Evolutionary conservation across 139 green algal species (phyloP).

Genomic region (Asterochloris sp.): DNA sequence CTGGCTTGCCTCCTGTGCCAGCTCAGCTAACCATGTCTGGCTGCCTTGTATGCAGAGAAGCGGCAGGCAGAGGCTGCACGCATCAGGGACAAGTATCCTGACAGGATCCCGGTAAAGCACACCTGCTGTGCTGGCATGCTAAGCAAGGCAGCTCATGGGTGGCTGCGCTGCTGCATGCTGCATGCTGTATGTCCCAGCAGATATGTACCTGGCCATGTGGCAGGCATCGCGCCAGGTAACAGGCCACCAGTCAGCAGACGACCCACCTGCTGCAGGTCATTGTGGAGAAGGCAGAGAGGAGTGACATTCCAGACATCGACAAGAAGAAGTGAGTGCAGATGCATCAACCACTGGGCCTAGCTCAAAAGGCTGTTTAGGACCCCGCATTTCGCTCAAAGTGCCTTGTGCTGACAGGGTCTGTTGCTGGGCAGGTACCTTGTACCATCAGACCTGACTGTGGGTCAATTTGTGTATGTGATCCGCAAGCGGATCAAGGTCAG

Average conservation of each 20-base stretch:
- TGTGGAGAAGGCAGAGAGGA: slow-evolving; percentile 94
- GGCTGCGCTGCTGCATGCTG: no score
- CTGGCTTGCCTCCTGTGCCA: background rate
- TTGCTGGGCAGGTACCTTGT: slow-evolving; percentile 90
- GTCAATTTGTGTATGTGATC: slow-evolving; percentile 99
- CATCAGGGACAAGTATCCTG: slow-evolving; percentile 97
- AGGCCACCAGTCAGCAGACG: background rate
- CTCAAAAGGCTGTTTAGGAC: background rate
- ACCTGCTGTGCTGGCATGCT: background rate
- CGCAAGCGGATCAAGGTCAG: slow-evolving; percentile 95
- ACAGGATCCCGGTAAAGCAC: slow-evolving; percentile 84
- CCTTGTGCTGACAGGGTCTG: background rate
- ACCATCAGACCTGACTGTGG: slow-evolving; percentile 93
- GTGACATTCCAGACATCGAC: slow-evolving; percentile 98
- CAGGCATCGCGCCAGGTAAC: background rate
- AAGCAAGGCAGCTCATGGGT: background rate
- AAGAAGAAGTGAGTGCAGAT: slow-evolving; percentile 95
- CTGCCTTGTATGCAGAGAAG: slow-evolving; percentile 78
- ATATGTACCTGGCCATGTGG: background rate
- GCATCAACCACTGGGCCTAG: background rate
- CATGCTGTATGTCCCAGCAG: background rate
- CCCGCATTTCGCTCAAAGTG: background rate
- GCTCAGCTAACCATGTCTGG: no score
- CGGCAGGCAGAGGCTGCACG: slow-evolving; percentile 84
- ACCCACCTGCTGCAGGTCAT: slow-evolving; percentile 79